Base-by-base conservation (phyloP, 306 rosid species). In the Sicyos edulis region DNA sequence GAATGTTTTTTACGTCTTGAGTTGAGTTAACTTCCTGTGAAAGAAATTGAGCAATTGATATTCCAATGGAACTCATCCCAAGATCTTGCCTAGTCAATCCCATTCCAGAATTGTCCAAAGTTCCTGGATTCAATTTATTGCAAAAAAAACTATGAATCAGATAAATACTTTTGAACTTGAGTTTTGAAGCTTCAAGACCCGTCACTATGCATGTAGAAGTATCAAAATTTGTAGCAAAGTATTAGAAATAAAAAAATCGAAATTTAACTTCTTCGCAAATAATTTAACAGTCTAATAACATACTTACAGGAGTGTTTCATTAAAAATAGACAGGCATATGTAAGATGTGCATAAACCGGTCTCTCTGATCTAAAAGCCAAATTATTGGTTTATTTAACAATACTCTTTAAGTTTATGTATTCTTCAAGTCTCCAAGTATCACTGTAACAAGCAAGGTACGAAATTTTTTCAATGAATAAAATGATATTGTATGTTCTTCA, bases 21-120 rank as follows among this genome's bases (percentile, higher is more conserved):
- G 82, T 78, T 74, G 88, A 74, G 79, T 82, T 24, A 61, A 76
- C 65, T 24, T 82, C 73, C 4, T 71, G 88, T 47, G 80, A 68
- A 49, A 83, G 81, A 75, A 92, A 87, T 63, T 86, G 86, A 20
- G 62, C 74, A 56, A 89, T 71, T 75, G 97, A 86, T 73, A 84
- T 75, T 74, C 86, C 88, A 26, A 88, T 77, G 72, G 92, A 88
- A 74, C 96, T 92, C 95, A 89, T 83, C 73, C 97, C 96, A 42
- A 88, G 76, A 62, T 85, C 82, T 65, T 85, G 77, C 51, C 16
- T 53, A 14, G 34, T 44, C 15, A 73, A 77, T 65, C 84, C 83
- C 69, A 81, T 77, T 70, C 84, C 92, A 72, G 52, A 54, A 80
- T 61, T 68, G 52, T 86, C 91, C 70, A 60, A 58, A 64, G 74